Conservation (phyloP, 1,284 basidiomycete genomes). For the Ceratobasidium theobromae region DNA sequence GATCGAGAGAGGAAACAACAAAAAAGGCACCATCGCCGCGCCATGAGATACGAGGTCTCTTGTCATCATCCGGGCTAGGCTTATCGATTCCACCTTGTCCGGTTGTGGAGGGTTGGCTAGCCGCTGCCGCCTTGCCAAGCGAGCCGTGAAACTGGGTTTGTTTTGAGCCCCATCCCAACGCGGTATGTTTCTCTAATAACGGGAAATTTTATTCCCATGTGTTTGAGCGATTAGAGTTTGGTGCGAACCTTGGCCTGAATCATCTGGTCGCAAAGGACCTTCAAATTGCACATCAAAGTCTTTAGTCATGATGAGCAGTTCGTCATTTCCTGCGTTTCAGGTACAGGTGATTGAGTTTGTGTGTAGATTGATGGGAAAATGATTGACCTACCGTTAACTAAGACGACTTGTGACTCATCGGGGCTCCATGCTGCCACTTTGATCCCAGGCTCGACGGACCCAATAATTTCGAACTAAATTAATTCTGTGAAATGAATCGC, state of each 20-base stretch:
- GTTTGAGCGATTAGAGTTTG: conserved; percentile 5
- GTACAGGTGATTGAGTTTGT: neutral
- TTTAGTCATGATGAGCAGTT: conserved; percentile 85
- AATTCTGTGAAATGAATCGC: conserved; percentile 33
- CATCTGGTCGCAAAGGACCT: conserved; percentile 64
- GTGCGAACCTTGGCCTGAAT: conserved; percentile 79
- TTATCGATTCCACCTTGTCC: conserved; percentile 46
- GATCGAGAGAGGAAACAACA: conserved; percentile 72
- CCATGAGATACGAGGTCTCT: conserved; percentile 80
- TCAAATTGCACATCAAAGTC: conserved; percentile 89
- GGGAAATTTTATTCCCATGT: neutral
- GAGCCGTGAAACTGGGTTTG: conserved; percentile 98
- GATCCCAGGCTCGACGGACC: conserved; percentile 84
- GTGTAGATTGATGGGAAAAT: neutral
- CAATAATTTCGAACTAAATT: conserved; percentile 68
- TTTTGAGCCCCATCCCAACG: conserved; percentile 98
- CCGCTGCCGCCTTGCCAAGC: conserved; percentile 83
- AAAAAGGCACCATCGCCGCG: conserved; percentile 91
- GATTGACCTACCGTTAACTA: conserved; percentile 67
- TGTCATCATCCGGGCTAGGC: conserved; percentile 70
- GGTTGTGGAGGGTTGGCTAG: conserved; percentile 52
- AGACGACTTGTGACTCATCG: conserved; percentile 80
- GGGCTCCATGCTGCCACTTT: conserved; percentile 85
- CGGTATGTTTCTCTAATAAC: conserved; percentile 78
- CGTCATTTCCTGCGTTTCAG: conserved; percentile 66